Evolutionary conservation across 169 alveolate species (phyloP), one percentile per base, ranked within the genome.

Genomic region (Plasmodium cynomolgi): DNA sequence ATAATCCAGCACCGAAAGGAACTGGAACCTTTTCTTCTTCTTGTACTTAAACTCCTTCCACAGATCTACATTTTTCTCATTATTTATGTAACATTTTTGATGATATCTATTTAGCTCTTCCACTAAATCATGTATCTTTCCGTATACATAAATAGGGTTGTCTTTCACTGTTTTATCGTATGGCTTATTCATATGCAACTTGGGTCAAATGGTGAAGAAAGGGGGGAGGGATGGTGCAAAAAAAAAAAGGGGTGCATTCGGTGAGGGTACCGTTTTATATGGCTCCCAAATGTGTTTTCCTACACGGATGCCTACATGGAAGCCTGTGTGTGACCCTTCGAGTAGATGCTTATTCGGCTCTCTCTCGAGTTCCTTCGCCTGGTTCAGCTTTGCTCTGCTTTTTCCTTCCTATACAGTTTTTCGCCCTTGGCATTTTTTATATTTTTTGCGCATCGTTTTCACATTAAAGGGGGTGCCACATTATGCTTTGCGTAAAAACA

Each of bases 51-150:
- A 90, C 34, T 90, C 94, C 37, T 90, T 81, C 37, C 47, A 90
- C 31, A 90, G 37, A 68, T 90, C 75, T 90, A 90, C 74, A 34
- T 90, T 81, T n/a, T 90, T 90, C 73, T 90, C 94, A 90, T 90
- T 90, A 20, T 90, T 90, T 13, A 90, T 81, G 80, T 80, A 90
- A 74, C 80, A 90, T 81, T 81, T 58, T 80, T 80, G 34, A n/a
- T 90, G 33, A 72, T 90, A 68, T n/a, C 62, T 90, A 41, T 90
- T 90, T 47, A 90, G 81, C 44, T 80, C 68, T 62, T 90, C 81
- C 47, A 90, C 47, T 47, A 90, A 47, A 23, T 90, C 94, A 26
- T 80, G 72, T 68, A 90, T 34, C 44, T 58, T 90, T 26, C 94
- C 94, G 58, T 79, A 90, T 62, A 90, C 91, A 90, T 80, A 90